Conservation (phyloP, 2,329 filamentous ascomycete species). For the Colletotrichum gigasporum region DNA sequence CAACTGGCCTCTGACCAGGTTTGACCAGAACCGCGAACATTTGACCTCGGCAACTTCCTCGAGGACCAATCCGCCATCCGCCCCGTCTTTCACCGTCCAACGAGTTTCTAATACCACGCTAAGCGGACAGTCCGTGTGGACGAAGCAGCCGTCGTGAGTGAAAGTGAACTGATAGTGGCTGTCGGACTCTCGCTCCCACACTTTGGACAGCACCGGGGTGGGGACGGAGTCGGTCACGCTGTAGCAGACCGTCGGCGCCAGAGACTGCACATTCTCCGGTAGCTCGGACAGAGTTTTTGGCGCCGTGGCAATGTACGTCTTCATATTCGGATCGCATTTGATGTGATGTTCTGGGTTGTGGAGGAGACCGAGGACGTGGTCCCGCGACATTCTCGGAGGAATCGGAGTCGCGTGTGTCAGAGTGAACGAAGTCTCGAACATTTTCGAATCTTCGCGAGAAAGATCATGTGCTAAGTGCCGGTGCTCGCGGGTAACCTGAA, state of each 20-base stretch:
- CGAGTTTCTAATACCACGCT: conserved; percentile 61
- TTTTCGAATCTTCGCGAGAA: too few species aligned
- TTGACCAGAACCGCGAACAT: conserved; percentile 58
- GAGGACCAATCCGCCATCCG: conserved; percentile 48
- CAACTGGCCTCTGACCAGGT: conserved; percentile 58
- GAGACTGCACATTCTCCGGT: conserved; percentile 37
- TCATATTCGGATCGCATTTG: conserved; percentile 59
- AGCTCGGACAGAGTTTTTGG: conserved; percentile 38
- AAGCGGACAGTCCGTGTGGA: conserved; percentile 59
- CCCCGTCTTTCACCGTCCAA: conserved; percentile 50
- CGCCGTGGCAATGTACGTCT: conserved; percentile 43
- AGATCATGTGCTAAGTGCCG: too few species aligned
- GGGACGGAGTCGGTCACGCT: conserved; percentile 59
- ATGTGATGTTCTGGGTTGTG: conserved; percentile 63
- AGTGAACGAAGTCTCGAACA: conserved; percentile 54
- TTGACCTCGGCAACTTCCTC: conserved; percentile 59
- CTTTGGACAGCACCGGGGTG: conserved; percentile 57
- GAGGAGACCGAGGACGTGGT: conserved; percentile 53
- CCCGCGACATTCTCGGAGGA: conserved; percentile 45
- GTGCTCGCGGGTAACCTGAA: too few species aligned
- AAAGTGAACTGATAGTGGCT: conserved; percentile 65
- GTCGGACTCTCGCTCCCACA: conserved; percentile 63
- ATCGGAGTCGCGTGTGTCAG: conserved; percentile 53
- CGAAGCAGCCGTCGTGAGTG: conserved; percentile 57
- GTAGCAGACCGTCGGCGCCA: conserved; percentile 49